Evolutionary conservation across 331 rosid species (phyloP).

Genomic region (Telfairia occidentalis): DNA sequence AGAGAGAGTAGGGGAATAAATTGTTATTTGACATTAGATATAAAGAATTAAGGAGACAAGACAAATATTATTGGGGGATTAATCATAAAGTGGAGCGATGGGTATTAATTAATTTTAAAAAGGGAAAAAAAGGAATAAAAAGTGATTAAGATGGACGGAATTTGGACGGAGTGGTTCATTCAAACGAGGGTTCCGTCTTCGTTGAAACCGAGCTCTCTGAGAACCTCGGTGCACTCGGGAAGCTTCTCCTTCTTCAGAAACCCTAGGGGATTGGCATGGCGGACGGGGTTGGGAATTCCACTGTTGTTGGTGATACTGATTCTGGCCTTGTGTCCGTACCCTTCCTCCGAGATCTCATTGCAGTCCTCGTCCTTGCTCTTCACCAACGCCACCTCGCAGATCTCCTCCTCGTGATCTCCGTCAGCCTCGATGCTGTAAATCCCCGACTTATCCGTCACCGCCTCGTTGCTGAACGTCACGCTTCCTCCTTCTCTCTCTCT

Average conservation of each 20-base stretch:
- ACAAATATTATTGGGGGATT: too few species aligned
- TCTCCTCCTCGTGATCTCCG: constrained; percentile 68
- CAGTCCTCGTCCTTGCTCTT: constrained; percentile 39
- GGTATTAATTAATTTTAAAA: too few species aligned
- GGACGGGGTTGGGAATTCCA: constrained; percentile 37
- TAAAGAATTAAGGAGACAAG: too few species aligned
- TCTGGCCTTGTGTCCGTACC: constrained; percentile 29
- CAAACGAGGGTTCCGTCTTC: constrained; percentile 15
- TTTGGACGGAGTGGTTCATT: background rate
- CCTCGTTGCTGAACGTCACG: constrained; percentile 31
- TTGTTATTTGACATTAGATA: too few species aligned
- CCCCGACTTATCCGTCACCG: constrained; percentile 28
- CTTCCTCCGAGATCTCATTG: constrained; percentile 16
- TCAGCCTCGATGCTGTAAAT: constrained; percentile 34
- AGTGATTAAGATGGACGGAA: too few species aligned
- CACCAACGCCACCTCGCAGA: constrained; percentile 33
- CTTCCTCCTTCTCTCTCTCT: constrained; percentile 24
- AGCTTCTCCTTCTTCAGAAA: constrained; percentile 34
- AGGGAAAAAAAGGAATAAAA: too few species aligned
- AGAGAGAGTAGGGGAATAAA: too few species aligned
- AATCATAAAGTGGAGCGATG: too few species aligned
- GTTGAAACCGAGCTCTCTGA: constrained; percentile 53
- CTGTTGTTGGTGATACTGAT: constrained; percentile 50
- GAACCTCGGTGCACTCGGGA: constrained; percentile 27
- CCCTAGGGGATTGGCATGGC: constrained; percentile 63